Conservation (phyloP, 2,329 filamentous ascomycete species). For the Podosphaera xanthii region DNA sequence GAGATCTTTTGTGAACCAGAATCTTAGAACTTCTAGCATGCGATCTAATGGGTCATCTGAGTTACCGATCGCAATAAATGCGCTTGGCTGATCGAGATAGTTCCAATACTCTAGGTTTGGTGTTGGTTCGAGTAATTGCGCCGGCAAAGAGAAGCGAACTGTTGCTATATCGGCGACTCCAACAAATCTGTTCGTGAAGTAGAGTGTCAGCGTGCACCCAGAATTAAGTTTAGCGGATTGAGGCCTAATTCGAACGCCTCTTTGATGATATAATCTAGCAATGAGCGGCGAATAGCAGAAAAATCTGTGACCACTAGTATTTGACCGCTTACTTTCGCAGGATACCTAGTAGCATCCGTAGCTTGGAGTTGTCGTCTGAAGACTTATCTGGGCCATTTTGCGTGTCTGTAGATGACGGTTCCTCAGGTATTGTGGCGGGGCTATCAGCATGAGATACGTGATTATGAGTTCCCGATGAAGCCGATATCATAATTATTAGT, state of each 20-base stretch:
- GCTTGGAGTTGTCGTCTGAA: slow-evolving; percentile 63
- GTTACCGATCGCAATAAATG: slow-evolving; percentile 63
- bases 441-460: slow-evolving; percentile 45
- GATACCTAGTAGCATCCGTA: slow-evolving; percentile 73
- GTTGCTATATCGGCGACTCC: slow-evolving; percentile 88
- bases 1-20: slow-evolving; percentile 97
- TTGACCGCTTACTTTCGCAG: slow-evolving; percentile 51
- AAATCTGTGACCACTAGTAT: not conserved
- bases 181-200: slow-evolving; percentile 45
- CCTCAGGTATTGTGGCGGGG: slow-evolving; percentile 15
- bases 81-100: slow-evolving; percentile 84
- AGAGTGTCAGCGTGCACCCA: slow-evolving; percentile 2
- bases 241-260: not conserved
- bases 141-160: slow-evolving; percentile 86
- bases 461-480: slow-evolving; percentile 20
- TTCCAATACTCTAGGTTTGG: slow-evolving; percentile 99
- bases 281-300: not conserved
- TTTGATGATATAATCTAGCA: not conserved
- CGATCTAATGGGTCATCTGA: slow-evolving; percentile 79
- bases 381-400: slow-evolving; percentile 25
- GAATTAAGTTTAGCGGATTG: not conserved
- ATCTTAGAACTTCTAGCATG: slow-evolving; percentile 82
- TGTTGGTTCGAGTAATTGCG: slow-evolving; percentile 84
- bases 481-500: not conserved
- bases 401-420: slow-evolving; percentile 4